A percentile compares a stretch with the other conserved stretches of the same genome.
These are phyloP conservation scores for Colletotrichum orchidophilum DNA, from an alignment of 2,329 filamentous ascomycete species.

Conservation along the genomic window DNA sequence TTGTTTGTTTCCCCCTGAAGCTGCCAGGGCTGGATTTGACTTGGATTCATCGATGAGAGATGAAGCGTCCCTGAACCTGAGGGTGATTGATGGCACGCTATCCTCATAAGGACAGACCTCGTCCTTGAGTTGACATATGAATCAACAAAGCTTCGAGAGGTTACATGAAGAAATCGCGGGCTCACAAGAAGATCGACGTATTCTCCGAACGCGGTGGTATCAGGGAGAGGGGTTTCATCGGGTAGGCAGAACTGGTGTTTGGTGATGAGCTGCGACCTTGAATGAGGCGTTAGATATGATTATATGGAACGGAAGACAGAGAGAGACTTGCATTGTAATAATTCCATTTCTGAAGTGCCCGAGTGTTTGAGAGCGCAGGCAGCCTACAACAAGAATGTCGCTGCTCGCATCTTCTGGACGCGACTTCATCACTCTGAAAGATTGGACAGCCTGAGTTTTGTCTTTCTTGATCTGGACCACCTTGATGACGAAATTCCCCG, in stretches of 20 bases:
- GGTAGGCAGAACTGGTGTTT: slow-evolving; percentile 5
- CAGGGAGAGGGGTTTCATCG: neutral
- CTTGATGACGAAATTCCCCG: slow-evolving; percentile 2
- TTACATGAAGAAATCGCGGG: neutral
- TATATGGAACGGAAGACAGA: neutral
- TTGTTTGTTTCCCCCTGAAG: neutral
- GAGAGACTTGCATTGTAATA: neutral
- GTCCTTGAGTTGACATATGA: neutral
- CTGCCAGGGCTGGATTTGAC: neutral
- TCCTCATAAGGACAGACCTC: neutral
- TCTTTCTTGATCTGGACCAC: neutral
- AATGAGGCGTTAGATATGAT: neutral
- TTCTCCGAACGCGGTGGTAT: neutral
- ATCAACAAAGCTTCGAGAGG: too few species aligned
- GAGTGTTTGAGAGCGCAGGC: neutral
- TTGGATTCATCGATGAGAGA: neutral
- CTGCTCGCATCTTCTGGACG: neutral
- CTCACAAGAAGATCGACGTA: slow-evolving; percentile 4
- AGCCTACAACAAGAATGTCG: neutral
- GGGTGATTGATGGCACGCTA: neutral
- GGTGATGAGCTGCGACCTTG: neutral
- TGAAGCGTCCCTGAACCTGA: neutral
- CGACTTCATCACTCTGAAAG: neutral
- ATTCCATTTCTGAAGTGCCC: neutral
- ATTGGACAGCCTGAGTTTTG: neutral